Evolutionary conservation across 495 filamentous ascomycete genomes (phyloP).

Genomic region (Mytilinidion resinicola): DNA sequence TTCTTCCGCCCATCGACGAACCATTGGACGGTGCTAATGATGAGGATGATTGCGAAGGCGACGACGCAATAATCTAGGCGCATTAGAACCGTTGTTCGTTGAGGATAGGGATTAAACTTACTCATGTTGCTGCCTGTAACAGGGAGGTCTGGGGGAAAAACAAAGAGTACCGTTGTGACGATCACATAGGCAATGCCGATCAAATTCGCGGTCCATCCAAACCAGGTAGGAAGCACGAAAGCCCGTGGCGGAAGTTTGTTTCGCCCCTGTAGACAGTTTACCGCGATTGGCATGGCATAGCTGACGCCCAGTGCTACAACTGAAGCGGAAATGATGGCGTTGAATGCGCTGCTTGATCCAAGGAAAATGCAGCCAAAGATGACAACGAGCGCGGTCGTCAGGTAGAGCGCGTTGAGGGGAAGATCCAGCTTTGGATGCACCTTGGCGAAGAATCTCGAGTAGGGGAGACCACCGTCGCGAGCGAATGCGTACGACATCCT

Average conservation of each 20-base stretch:
- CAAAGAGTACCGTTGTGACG: slow-evolving; percentile 66
- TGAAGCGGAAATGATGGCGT: slow-evolving; percentile 63
- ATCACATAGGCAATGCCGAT: slow-evolving; percentile 59
- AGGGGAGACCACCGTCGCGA: slow-evolving; percentile 65
- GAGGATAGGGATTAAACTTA: slow-evolving; percentile 37
- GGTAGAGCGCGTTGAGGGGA: slow-evolving; percentile 61
- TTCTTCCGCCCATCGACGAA: slow-evolving; percentile 67
- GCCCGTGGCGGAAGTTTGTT: slow-evolving; percentile 56
- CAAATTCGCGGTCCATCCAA: slow-evolving; percentile 61
- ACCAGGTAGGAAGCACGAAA: slow-evolving; percentile 51
- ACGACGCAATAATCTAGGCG: slow-evolving; percentile 53
- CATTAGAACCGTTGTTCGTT: neutral
- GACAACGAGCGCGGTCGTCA: slow-evolving; percentile 58
- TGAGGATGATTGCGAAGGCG: slow-evolving; percentile 60
- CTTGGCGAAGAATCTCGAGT: slow-evolving; percentile 55
- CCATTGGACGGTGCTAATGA: slow-evolving; percentile 62
- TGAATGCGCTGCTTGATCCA: slow-evolving; percentile 60
- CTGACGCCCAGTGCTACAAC: slow-evolving; percentile 66
- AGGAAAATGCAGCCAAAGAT: slow-evolving; percentile 71
- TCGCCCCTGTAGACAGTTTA: slow-evolving; percentile 60
- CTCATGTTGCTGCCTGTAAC: slow-evolving; percentile 68
- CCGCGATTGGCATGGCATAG: slow-evolving; percentile 65
- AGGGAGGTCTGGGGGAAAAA: slow-evolving; percentile 65
- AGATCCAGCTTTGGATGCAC: slow-evolving; percentile 59
- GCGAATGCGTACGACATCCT: slow-evolving; percentile 75